Evolutionary conservation across 768 basidiomycete species (phyloP).

Genomic region (Sutorius australiensis): DNA sequence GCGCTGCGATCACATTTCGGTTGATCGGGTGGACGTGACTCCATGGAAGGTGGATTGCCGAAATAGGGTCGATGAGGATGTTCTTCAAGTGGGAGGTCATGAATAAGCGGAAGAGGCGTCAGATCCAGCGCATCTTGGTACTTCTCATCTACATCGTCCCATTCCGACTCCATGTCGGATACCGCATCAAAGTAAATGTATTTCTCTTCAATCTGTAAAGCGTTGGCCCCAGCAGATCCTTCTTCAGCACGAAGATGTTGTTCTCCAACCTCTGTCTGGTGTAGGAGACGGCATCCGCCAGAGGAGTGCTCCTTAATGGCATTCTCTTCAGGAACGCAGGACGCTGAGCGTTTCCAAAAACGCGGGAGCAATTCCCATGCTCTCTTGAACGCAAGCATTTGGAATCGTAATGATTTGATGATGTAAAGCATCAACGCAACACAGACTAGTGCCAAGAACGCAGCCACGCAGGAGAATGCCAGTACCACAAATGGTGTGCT

Average conservation of each 20-base stretch:
- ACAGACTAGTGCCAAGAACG: conserved; percentile 24
- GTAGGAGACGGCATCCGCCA: not conserved
- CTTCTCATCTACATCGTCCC: conserved; percentile 28
- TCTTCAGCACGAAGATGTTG: conserved; percentile 4
- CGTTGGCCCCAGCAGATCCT: not conserved
- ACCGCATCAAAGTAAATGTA: conserved; percentile 6
- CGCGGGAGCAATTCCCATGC: conserved; percentile 24
- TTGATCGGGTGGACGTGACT: conserved; percentile 6
- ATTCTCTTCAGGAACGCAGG: not conserved
- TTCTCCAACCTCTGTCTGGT: conserved; percentile 1
- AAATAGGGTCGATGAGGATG: conserved; percentile 6
- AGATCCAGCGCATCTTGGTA: conserved; percentile 30
- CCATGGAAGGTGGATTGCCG: conserved; percentile 12
- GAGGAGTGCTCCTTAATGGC: not conserved
- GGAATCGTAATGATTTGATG: conserved; percentile 16
- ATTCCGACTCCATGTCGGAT: conserved; percentile 24
- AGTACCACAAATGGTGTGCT: conserved; percentile 16
- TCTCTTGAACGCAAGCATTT: conserved; percentile 18
- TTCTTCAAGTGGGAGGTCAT: conserved; percentile 20
- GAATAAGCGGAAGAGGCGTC: conserved; percentile 17
- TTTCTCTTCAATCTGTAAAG: conserved; percentile 1
- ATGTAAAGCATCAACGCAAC: conserved; percentile 19
- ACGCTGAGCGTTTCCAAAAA: conserved; percentile 8
- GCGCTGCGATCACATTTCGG: conserved; percentile 7
- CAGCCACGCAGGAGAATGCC: conserved; percentile 24